phyloP scores from a whole-genome alignment of 495 filamentous ascomycete genomes.

The Aspergillus avenaceus region DNA sequence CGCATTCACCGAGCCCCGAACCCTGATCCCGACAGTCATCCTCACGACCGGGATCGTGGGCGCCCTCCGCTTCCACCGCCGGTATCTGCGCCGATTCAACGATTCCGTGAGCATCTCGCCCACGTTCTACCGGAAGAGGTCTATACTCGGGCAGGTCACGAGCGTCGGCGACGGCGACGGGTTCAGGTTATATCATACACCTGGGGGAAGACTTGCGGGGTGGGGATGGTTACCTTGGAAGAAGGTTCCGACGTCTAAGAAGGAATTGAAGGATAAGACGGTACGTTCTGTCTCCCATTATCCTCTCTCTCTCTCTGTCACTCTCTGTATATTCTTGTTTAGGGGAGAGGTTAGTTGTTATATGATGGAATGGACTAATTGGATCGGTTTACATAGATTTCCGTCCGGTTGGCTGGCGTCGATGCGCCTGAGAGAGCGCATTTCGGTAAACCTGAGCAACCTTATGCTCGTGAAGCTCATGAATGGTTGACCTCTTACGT shows the following conservation, averaged over 20 bases:
- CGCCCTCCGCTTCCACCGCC: constrained; percentile 47
- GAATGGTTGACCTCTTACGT: constrained; percentile 72
- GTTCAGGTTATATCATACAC: constrained; percentile 90
- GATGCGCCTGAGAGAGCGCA: constrained; percentile 92
- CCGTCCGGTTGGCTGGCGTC: constrained; percentile 82
- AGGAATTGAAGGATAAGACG: constrained; percentile 69
- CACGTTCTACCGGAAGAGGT: constrained; percentile 61
- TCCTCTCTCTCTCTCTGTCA: neutral
- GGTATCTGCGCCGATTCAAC: constrained; percentile 78
- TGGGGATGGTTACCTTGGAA: constrained; percentile 88
- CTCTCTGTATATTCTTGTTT: too few species aligned
- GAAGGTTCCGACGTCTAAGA: constrained; percentile 61
- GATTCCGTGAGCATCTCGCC: constrained; percentile 67
- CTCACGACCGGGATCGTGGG: constrained; percentile 63
- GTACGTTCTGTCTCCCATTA: constrained; percentile 42
- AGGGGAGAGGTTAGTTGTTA: too few species aligned
- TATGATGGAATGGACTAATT: neutral
- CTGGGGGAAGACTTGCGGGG: constrained; percentile 77
- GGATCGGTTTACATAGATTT: constrained; percentile 44
- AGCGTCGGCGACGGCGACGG: constrained; percentile 95
- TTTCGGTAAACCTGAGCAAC: constrained; percentile 85
- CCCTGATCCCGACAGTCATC: constrained; percentile 62
- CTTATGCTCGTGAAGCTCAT: constrained; percentile 73
- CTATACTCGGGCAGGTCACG: constrained; percentile 78
- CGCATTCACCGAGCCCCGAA: constrained; percentile 62